Evolutionary conservation across 2,329 filamentous ascomycete species (phyloP).

Genomic region (Fusarium vanettenii): DNA sequence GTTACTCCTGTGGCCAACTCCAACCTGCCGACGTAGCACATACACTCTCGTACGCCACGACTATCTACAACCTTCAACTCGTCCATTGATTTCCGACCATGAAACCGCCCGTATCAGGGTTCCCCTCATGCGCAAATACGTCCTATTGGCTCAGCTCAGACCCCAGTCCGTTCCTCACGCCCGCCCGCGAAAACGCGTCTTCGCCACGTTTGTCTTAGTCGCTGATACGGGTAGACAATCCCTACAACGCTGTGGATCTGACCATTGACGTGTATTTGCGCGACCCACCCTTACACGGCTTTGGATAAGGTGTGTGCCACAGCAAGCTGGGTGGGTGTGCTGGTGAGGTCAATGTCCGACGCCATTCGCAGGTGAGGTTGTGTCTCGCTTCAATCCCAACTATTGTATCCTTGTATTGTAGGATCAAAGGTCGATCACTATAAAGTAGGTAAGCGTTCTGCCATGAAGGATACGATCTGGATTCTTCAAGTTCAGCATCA

Average conservation of each 20-base stretch:
- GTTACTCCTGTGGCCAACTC: neutral
- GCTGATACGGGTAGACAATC: neutral
- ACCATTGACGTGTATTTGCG: neutral
- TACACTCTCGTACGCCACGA: neutral
- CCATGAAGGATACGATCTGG: neutral
- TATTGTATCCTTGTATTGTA: neutral
- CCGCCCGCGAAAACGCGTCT: neutral
- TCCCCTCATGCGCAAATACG: neutral
- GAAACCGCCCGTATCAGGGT: neutral
- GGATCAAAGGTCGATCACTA: neutral
- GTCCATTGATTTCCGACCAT: neutral
- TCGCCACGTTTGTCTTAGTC: neutral
- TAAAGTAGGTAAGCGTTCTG: neutral
- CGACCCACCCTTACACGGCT: neutral
- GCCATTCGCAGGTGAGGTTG: neutral
- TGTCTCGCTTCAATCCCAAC: neutral
- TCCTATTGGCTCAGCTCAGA: neutral
- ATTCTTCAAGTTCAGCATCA: neutral
- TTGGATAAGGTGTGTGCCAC: neutral
- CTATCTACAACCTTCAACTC: neutral
- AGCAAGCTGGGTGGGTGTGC: neutral
- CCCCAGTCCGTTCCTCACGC: neutral
- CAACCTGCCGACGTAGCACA: neutral
- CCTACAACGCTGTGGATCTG: neutral
- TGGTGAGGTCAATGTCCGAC: neutral